Percentiles rank a stretch among this genome's conserved stretches.
phyloP scores from a whole-genome alignment of 2,329 filamentous ascomycete genomes.

The Exophiala lecanii-corni region DNA sequence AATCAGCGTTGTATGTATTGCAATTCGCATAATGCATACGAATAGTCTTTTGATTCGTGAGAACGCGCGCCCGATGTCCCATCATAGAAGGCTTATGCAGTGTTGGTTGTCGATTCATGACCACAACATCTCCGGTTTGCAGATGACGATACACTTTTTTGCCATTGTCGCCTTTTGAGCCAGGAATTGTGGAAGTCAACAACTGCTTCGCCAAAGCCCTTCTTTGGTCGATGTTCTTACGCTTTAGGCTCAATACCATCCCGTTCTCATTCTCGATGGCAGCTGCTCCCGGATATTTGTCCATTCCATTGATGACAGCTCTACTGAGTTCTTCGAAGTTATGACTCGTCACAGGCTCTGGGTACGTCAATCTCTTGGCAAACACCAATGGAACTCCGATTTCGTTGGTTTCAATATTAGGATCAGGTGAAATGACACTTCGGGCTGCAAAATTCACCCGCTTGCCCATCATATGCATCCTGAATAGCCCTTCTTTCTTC shows the following conservation, averaged over 20 bases:
- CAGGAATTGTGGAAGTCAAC: slow-evolving; percentile 73
- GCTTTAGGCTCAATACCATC: slow-evolving; percentile 79
- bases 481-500: slow-evolving; percentile 97
- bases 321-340: slow-evolving; percentile 96
- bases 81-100: slow-evolving; percentile 99
- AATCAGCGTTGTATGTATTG: slow-evolving; percentile 99
- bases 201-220: slow-evolving; percentile 88
- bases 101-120: slow-evolving; percentile 98
- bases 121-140: slow-evolving; percentile 90
- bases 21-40: slow-evolving; percentile 99
- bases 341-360: slow-evolving; percentile 93
- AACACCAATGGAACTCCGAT: slow-evolving; percentile 98
- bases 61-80: slow-evolving; percentile 87
- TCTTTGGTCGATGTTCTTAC: slow-evolving; percentile 83
- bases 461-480: slow-evolving; percentile 99
- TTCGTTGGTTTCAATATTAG: slow-evolving; percentile 98
- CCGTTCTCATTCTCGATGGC: slow-evolving; percentile 96
- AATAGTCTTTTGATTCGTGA: slow-evolving; percentile 93
- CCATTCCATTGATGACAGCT: slow-evolving; percentile 88
- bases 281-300: slow-evolving; percentile 89
- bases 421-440: slow-evolving; percentile 96
- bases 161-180: slow-evolving; percentile 69
- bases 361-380: slow-evolving; percentile 90
- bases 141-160: slow-evolving; percentile 97
- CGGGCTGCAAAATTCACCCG: slow-evolving; percentile 97